These are phyloP conservation scores for Stephania cephalantha DNA, from an alignment of 164 flowering plant genomes.

Conservation along the genomic window DNA sequence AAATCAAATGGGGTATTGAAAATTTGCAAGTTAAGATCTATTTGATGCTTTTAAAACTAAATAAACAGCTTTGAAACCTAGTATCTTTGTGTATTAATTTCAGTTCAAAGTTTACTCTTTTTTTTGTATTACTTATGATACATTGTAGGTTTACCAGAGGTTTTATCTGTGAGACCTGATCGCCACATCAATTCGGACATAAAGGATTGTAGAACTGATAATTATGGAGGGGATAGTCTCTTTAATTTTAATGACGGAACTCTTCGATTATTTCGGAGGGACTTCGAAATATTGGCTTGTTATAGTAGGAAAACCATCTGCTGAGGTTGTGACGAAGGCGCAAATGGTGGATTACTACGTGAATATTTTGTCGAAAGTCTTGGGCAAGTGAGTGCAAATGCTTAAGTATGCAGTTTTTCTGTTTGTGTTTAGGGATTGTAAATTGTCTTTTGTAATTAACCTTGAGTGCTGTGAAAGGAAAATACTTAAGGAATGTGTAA, in stretches of 20 bases:
- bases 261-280: slow-evolving; percentile 32
- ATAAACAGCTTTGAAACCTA: not conserved
- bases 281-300: slow-evolving; percentile 74
- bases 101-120: not conserved
- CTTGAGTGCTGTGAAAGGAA: not conserved
- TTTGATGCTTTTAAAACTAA: not conserved
- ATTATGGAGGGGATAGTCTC: slow-evolving; percentile 11
- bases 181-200: slow-evolving; percentile 29
- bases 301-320: slow-evolving; percentile 54
- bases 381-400: slow-evolving; percentile 63
- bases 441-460: not conserved
- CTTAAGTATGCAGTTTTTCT: not conserved
- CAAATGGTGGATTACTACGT: slow-evolving; percentile 79
- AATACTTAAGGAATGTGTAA: not conserved
- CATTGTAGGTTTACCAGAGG: slow-evolving; percentile 57
- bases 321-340: slow-evolving; percentile 66
- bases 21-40: not conserved
- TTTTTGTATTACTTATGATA: not conserved
- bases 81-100: not conserved
- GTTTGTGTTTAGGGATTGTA: not conserved
- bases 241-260: slow-evolving; percentile 17
- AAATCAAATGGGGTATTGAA: not conserved
- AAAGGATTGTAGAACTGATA: slow-evolving; percentile 43
- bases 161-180: slow-evolving; percentile 61
- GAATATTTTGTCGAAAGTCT: slow-evolving; percentile 60